Evolutionary conservation across 805 yeast species (phyloP), one percentile per base, ranked within the genome.

Genomic region (Clavispora carvajalis): DNA sequence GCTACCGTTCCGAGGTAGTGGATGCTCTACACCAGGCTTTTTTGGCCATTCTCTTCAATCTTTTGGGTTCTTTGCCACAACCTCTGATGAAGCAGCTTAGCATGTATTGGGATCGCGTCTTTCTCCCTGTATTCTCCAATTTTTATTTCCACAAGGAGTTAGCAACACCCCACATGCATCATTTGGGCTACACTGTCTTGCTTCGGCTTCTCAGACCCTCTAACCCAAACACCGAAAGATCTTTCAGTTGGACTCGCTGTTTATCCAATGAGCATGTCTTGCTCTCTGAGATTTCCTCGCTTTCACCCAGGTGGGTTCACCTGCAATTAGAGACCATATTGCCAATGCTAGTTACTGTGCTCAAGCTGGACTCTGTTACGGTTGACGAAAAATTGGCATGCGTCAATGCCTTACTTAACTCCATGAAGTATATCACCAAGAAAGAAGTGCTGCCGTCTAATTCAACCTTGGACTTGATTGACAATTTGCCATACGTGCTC

Each of bases 31-130:
- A 68, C 45, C 54, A 53, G 30, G 40, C 55, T 19, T 59, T 65
- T 31, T 34, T 64, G 17, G 48, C 63, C n/a, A 57, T 60, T 3
- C 47, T 63, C 13, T 62, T 62, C 47, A 48, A 54, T 24, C 46
- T 61, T 34, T 37, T 62, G 11, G 49, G 59, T 45, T 44, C 43
- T 43, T 49, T 37, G 7, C 38, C 45, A 11, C 54, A 48, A 36
- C 41, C 48, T 11, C 41, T 47, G 25, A 41, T 53, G 3, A 62
- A 59, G 39, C 55, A 59, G 41, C 40, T 63, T 25, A 59, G 59
- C 35, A 44, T 63, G 7, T 59, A 61, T 29, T 69, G 73, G 73
- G 72, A 67, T 38, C 57, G 55, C 28, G 48, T 69, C 5, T 44
- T 69, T 9, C 62, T 56, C 28, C 65, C 65, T 1, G 48, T 64